Percentiles rank a stretch among this genome's conserved stretches.
phyloP scores from a whole-genome alignment of 306 rosid genomes.

The Casuarina equisetifolia region DNA sequence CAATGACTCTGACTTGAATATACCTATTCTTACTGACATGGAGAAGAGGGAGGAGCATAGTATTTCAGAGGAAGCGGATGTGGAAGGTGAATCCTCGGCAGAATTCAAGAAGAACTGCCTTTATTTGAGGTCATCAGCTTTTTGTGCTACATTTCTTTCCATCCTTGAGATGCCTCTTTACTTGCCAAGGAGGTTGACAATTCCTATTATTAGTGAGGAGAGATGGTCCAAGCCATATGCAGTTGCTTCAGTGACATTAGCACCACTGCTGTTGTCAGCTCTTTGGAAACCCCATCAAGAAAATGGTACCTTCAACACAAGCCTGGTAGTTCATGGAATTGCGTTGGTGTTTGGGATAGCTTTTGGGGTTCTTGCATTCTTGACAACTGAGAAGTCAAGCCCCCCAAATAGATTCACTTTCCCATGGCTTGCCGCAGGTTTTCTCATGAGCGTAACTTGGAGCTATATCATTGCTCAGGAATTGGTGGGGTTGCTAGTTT shows the following conservation, averaged over 20 bases:
- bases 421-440: slow-evolving; percentile 52
- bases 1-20: slow-evolving; percentile 29
- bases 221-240: slow-evolving; percentile 49
- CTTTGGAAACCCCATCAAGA: slow-evolving; percentile 11
- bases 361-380: slow-evolving; percentile 31
- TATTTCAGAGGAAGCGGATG: slow-evolving; percentile 21
- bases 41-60: slow-evolving; percentile 39
- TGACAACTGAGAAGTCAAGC: slow-evolving; percentile 35
- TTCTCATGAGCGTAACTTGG: slow-evolving; percentile 59
- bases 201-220: slow-evolving; percentile 52
- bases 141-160: slow-evolving; percentile 18
- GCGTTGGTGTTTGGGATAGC: slow-evolving; percentile 36
- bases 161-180: slow-evolving; percentile 51
- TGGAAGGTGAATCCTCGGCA: slow-evolving; percentile 18
- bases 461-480: slow-evolving; percentile 57
- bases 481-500: slow-evolving; percentile 46
- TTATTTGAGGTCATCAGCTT: slow-evolving; percentile 24
- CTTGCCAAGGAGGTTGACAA: slow-evolving; percentile 53
- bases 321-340: slow-evolving; percentile 25
- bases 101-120: slow-evolving; percentile 29
- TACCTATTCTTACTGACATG: slow-evolving; percentile 40
- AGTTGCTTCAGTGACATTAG: slow-evolving; percentile 39
- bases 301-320: slow-evolving; percentile 1
- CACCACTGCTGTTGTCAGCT: slow-evolving; percentile 43
- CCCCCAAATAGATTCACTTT: slow-evolving; percentile 44